Conservation (phyloP, 73 alveolate species). For the Strombidium stylifer region DNA sequence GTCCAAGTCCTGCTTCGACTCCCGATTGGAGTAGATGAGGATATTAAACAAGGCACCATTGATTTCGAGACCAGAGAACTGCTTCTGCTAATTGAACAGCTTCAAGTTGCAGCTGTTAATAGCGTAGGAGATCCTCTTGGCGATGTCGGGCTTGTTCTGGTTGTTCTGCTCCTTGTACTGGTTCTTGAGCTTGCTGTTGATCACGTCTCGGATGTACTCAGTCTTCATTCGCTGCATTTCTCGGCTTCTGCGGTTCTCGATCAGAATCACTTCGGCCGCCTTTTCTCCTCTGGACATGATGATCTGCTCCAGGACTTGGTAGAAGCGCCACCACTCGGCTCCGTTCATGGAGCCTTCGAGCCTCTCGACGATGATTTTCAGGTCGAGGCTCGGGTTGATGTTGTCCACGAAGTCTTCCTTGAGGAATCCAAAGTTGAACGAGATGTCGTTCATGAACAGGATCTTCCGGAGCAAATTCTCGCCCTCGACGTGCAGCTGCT, state of each 20-base stretch:
- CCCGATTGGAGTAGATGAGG: slow-evolving; percentile 31
- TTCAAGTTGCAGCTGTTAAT: background rate
- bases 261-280: slow-evolving; percentile 14
- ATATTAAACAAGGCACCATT: slow-evolving; percentile 18
- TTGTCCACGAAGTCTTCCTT: slow-evolving; percentile 34
- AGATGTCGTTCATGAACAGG: slow-evolving; percentile 17
- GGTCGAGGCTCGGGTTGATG: slow-evolving; percentile 29
- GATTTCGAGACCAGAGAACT: slow-evolving; percentile 35
- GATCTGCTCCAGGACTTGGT: slow-evolving; percentile 35
- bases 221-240: no score
- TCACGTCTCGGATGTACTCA: no score
- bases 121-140: background rate
- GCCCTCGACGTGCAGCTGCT: background rate
- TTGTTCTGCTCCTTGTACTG: background rate
- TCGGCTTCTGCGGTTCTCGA: no score
- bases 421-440: slow-evolving; percentile 28
- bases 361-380: slow-evolving; percentile 38
- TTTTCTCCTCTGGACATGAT: slow-evolving; percentile 50
- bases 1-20: slow-evolving; percentile 43
- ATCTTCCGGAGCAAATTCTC: slow-evolving; percentile 52
- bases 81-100: slow-evolving; percentile 14
- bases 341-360: slow-evolving; percentile 46
- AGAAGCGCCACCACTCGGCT: slow-evolving; percentile 48
- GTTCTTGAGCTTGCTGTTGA: slow-evolving; percentile 4
- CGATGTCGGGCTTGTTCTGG: slow-evolving; percentile 1